phyloP scores from a whole-genome alignment of 352 stramenopile genomes.

The Peronospora farinosa region DNA sequence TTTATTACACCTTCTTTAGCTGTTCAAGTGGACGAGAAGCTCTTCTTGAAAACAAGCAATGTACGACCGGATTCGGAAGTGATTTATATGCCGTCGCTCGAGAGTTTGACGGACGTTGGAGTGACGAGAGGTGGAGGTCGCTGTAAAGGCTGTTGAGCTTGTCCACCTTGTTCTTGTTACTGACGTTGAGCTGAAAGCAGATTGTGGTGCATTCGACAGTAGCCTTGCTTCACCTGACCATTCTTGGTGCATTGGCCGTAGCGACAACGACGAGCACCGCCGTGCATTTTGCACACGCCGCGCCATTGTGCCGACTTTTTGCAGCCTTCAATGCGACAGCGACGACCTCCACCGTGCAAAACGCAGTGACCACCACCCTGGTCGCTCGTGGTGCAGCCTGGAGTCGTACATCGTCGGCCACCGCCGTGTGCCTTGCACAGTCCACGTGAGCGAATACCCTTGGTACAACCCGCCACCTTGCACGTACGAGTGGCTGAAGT shows the following conservation, averaged over 20 bases:
- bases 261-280: conserved; percentile 66
- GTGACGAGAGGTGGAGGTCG: conserved; percentile 2
- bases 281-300: conserved; percentile 82
- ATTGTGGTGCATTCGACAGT: conserved; percentile 75
- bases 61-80: conserved; percentile 26
- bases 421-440: conserved; percentile 82
- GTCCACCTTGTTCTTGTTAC: conserved; percentile 34
- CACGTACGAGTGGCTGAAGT: conserved; percentile 58
- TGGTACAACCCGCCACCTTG: conserved; percentile 63
- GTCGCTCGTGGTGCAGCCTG: conserved; percentile 76
- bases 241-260: conserved; percentile 79
- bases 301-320: conserved; percentile 77
- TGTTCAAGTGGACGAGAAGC: conserved; percentile 11
- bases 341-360: conserved; percentile 70
- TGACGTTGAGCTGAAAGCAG: conserved; percentile 39
- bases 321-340: conserved; percentile 71
- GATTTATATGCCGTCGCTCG: conserved; percentile 22
- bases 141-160: conserved; percentile 16
- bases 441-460: conserved; percentile 69
- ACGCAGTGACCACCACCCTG: conserved; percentile 83
- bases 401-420: conserved; percentile 70
- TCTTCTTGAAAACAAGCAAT: conserved; percentile 10
- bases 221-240: conserved; percentile 71
- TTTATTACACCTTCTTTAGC: conserved; percentile 25
- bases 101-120: conserved; percentile 16